Evolutionary conservation across 768 basidiomycete species (phyloP).

Genomic region (Leccinum imitatum): DNA sequence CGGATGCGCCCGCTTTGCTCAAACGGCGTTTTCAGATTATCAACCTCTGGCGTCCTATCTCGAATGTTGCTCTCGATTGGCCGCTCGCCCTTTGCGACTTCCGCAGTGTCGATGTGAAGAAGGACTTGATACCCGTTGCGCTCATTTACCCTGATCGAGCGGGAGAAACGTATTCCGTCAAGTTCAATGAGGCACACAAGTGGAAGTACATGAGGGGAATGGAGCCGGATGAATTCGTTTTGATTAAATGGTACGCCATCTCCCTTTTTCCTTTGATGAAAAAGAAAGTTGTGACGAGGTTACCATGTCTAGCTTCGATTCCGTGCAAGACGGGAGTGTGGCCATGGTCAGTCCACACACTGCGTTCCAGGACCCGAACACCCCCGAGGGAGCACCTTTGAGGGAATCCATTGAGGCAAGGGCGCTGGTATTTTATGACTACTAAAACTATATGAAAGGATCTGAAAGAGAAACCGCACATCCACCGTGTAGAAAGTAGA

Average conservation of each 20-base stretch:
- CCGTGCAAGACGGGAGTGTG: constrained; percentile 35
- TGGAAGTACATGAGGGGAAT: constrained; percentile 49
- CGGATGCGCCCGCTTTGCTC: constrained; percentile 40
- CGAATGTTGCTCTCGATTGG: constrained; percentile 20
- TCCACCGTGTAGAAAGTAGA: too few relatives aligned
- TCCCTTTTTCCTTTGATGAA: background rate
- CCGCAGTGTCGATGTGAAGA: background rate
- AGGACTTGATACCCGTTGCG: background rate
- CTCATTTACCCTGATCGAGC: constrained; percentile 28
- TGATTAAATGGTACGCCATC: constrained; percentile 46
- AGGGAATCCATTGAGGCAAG: constrained; percentile 38
- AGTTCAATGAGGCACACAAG: constrained; percentile 36
- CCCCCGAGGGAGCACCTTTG: constrained; percentile 28
- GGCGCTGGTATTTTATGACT: constrained; percentile 32
- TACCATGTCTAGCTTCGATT: constrained; percentile 30
- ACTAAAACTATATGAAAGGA: background rate
- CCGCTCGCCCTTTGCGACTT: background rate
- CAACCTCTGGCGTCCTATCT: constrained; percentile 56
- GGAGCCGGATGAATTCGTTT: constrained; percentile 43
- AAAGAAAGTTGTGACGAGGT: background rate
- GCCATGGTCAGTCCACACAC: constrained; percentile 35
- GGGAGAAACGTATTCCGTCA: constrained; percentile 44
- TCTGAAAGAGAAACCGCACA: background rate
- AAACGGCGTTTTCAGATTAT: constrained; percentile 51
- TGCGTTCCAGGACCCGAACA: constrained; percentile 36